Conservation (phyloP, 352 stramenopile genomes). For the Phytophthora melonis region DNA sequence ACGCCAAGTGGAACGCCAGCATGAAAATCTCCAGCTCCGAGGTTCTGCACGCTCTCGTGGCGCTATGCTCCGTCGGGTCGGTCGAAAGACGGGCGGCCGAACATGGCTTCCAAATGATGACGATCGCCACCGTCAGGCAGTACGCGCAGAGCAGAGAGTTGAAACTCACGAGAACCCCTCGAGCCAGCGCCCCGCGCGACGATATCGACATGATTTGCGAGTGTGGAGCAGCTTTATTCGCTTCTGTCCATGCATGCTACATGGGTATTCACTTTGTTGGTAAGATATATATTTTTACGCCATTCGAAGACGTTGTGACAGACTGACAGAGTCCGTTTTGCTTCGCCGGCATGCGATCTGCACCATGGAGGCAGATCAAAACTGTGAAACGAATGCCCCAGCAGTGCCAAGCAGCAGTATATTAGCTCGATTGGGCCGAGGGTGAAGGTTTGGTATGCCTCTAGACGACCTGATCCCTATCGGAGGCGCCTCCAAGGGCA, state of each 20-base stretch:
- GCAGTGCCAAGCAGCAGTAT: not conserved
- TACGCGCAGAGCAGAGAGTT: slow-evolving; percentile 15
- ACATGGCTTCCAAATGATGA: slow-evolving; percentile 5
- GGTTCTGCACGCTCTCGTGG: not conserved
- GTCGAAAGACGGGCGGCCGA: not conserved
- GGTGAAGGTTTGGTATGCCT: slow-evolving; percentile 37
- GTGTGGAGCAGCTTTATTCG: not conserved
- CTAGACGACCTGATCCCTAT: slow-evolving; percentile 67
- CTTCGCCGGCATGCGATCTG: slow-evolving; percentile 11
- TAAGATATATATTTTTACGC: no score
- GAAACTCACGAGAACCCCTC: slow-evolving; percentile 12
- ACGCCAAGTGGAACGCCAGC: slow-evolving; percentile 16
- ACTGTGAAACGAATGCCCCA: slow-evolving; percentile 19
- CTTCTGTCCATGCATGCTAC: no score
- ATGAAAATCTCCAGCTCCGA: slow-evolving; percentile 10
- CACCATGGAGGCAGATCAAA: not conserved
- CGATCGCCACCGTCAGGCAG: slow-evolving; percentile 1
- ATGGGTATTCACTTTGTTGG: no score
- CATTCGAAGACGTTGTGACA: not conserved
- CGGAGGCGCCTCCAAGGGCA: slow-evolving; percentile 29
- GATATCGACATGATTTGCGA: slow-evolving; percentile 3
- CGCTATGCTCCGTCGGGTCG: not conserved
- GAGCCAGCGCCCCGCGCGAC: not conserved
- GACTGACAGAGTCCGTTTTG: slow-evolving; percentile 3
- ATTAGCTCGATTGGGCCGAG: not conserved